These are phyloP conservation scores for Neopestalotiopsis rosae DNA, from an alignment of 2,329 filamentous ascomycete species.

Conservation along the genomic window DNA sequence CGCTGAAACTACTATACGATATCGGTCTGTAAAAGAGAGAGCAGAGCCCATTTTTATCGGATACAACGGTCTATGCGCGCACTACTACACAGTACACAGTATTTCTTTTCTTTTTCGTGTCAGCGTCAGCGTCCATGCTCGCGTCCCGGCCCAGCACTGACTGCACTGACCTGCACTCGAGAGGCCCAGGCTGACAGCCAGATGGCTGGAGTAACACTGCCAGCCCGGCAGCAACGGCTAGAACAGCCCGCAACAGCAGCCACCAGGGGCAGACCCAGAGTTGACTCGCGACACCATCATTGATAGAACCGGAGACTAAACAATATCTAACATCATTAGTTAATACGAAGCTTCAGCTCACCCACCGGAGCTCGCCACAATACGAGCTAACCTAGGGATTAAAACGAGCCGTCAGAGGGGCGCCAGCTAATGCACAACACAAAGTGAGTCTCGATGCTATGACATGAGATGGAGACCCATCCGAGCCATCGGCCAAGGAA, in stretches of 20 bases:
- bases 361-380: slow-evolving; percentile 1
- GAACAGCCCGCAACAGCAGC: neutral
- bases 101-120: neutral
- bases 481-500: neutral
- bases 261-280: neutral
- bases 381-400: neutral
- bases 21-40: neutral
- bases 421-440: neutral
- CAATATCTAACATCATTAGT: neutral
- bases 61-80: neutral
- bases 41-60: neutral
- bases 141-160: no score
- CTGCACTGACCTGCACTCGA: no score
- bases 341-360: neutral
- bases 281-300: slow-evolving; percentile 1
- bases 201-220: neutral
- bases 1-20: slow-evolving; percentile 2
- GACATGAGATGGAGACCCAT: neutral
- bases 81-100: no score
- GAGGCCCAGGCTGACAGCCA: no score
- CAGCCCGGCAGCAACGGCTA: neutral
- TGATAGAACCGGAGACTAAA: neutral
- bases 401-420: neutral
- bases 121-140: neutral
- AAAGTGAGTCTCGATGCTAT: neutral